Conservation (phyloP, 1,284 basidiomycete species). For the Bjerkandera adusta region DNA sequence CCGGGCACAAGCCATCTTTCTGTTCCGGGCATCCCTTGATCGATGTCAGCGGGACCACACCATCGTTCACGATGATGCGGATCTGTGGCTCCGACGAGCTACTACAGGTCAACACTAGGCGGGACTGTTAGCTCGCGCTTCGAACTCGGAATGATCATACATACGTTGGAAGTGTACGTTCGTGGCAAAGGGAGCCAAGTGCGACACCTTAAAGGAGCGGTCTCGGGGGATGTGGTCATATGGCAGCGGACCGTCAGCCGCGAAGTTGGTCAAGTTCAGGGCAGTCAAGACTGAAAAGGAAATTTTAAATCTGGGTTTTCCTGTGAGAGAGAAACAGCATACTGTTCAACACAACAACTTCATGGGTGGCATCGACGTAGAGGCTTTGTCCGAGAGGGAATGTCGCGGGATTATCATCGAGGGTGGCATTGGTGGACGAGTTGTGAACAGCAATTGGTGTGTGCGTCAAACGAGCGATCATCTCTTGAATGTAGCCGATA, state of each 20-base stretch:
- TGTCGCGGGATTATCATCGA: constrained; percentile 64
- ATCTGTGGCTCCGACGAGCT: constrained; percentile 58
- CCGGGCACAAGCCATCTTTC: constrained; percentile 78
- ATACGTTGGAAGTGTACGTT: constrained; percentile 74
- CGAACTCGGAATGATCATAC: constrained; percentile 24
- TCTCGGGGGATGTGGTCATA: constrained; percentile 63
- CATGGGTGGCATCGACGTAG: constrained; percentile 86
- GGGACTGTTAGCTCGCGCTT: constrained; percentile 3
- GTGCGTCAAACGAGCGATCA: constrained; percentile 77
- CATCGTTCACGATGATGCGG: constrained; percentile 85
- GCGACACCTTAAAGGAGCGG: constrained; percentile 58
- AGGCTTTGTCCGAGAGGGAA: constrained; percentile 82
- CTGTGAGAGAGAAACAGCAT: constrained; percentile 18
- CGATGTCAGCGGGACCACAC: constrained; percentile 77
- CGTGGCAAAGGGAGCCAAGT: constrained; percentile 77
- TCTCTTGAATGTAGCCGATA: constrained; percentile 82
- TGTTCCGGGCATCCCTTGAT: constrained; percentile 71
- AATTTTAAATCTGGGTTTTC: not conserved
- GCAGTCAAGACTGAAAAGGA: constrained; percentile 58
- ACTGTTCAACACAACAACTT: constrained; percentile 82
- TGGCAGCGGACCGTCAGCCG: constrained; percentile 66
- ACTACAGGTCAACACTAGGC: constrained; percentile 55
- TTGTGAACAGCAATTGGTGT: constrained; percentile 68
- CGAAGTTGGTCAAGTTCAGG: constrained; percentile 72
- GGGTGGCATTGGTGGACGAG: constrained; percentile 77